Percentiles rank a stretch among this genome's conserved stretches.
These are phyloP conservation scores for Amorphotheca resinae DNA, from an alignment of 495 filamentous ascomycete genomes.

Conservation along the genomic window DNA sequence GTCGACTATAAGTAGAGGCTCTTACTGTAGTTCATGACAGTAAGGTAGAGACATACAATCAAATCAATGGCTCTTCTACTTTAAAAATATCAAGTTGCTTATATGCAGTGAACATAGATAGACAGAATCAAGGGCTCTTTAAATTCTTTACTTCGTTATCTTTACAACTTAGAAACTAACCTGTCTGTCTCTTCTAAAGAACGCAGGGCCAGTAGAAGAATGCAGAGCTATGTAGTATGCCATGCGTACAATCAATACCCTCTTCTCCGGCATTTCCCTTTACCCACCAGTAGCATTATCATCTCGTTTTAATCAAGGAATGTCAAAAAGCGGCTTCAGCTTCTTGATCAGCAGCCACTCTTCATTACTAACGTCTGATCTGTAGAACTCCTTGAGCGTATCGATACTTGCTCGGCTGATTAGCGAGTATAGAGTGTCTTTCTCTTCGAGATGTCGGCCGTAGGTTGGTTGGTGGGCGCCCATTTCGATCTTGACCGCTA, in stretches of 20 bases:
- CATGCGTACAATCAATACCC: no score
- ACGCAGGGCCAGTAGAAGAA: no score
- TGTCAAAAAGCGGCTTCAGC: conserved; percentile 89
- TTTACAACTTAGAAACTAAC: background rate
- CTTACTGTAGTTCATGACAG: no score
- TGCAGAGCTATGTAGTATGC: no score
- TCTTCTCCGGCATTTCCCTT: background rate
- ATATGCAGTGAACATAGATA: no score
- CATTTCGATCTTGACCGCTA: conserved; percentile 93
- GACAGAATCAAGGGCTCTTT: background rate
- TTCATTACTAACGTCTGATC: conserved; percentile 78
- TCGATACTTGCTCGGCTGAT: conserved; percentile 86
- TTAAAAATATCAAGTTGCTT: no score
- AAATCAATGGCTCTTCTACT: no score
- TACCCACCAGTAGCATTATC: background rate
- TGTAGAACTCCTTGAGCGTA: conserved; percentile 91
- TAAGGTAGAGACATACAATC: no score
- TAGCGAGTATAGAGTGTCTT: conserved; percentile 73
- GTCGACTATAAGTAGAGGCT: no score
- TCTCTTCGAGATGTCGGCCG: conserved; percentile 90
- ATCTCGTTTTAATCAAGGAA: conserved; percentile 36
- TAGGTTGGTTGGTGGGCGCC: conserved; percentile 90
- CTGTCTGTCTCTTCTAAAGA: no score
- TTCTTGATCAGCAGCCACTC: conserved; percentile 87
- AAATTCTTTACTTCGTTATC: background rate